Conservation (phyloP, 495 filamentous ascomycete species). For the Penicillium chermesinum region DNA sequence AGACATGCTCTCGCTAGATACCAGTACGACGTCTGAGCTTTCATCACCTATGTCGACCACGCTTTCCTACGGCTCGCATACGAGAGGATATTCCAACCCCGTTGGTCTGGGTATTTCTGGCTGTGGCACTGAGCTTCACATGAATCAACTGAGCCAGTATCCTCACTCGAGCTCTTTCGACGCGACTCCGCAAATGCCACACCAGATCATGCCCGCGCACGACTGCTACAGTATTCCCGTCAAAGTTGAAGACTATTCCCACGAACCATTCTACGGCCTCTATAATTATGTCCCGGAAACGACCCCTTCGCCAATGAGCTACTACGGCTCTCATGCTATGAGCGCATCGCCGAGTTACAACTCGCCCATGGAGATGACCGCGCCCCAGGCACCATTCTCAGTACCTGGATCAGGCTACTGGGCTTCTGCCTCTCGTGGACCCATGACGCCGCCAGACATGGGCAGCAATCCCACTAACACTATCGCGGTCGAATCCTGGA, state of each 20-base stretch:
- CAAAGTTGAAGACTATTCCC: slow-evolving; percentile 16
- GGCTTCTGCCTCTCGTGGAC: slow-evolving; percentile 19
- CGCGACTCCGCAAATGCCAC: slow-evolving; percentile 13
- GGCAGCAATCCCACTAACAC: not conserved
- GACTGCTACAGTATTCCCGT: slow-evolving; percentile 14
- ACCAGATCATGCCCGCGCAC: slow-evolving; percentile 15
- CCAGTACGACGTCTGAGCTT: slow-evolving; percentile 14
- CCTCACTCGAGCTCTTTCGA: slow-evolving; percentile 8
- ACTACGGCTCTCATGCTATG: slow-evolving; percentile 21
- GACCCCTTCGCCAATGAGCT: slow-evolving; percentile 21
- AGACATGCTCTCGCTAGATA: slow-evolving; percentile 17
- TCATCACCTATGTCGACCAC: slow-evolving; percentile 17
- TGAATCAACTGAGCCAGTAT: slow-evolving; percentile 11
- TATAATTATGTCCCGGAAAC: slow-evolving; percentile 15
- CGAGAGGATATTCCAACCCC: slow-evolving; percentile 6
- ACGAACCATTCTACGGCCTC: slow-evolving; percentile 14
- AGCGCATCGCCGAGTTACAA: slow-evolving; percentile 25
- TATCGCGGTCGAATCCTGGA: not conserved
- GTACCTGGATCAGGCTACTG: slow-evolving; percentile 15
- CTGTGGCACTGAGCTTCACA: slow-evolving; percentile 18
- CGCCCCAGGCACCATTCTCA: slow-evolving; percentile 7
- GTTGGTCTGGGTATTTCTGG: slow-evolving; percentile 33
- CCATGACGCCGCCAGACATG: slow-evolving; percentile 5
- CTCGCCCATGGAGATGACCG: slow-evolving; percentile 13
- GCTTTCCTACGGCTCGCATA: slow-evolving; percentile 7